Evolutionary conservation across 345 rosid genomes (phyloP), one percentile per base, ranked within the genome.

Genomic region (Durio zibethinus): DNA sequence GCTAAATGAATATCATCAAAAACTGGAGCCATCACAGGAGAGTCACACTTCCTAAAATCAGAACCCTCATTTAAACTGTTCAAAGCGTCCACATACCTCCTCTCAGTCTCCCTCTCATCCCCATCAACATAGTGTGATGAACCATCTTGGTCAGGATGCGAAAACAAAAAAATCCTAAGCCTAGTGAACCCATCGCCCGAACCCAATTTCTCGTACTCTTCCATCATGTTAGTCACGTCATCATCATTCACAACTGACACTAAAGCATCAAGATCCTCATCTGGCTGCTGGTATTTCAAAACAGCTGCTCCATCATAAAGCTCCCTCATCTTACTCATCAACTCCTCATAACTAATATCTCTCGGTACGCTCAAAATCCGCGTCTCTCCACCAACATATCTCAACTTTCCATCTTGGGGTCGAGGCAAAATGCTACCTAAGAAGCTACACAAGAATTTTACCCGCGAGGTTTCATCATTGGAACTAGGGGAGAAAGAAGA

Each of bases 221-320:
- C 99, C 99, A 96, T 93, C 98, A 96, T 92, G 72, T 96, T 93
- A 6, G 81, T 91, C 71, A 93, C 97, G 81, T 96, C 98, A 35
- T 96, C 99, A 76, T 93, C 95, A 76, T 96, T 96, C 72, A 96
- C 97, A 40, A 96, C 97, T 0, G 99, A 93, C 2, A 96, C 99
- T 74, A 96, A 76, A 31, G 98, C 99, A 86, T 96, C 99, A 23
- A 96, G 95, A 91, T 96, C 99, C 87, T 96, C 99, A 78, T 96
- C 99, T 31, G 99, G 97, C 76, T 96, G 99, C 83, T 93, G 97
- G 60, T 96, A 96, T 79, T 96, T 96, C 87, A 96, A 86, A 59
- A 93, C 86, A 0, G 88, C 84, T 0, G 88, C 98, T 54, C 88
- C 95, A 1, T 92, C 97, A 77, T 89, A 92, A 76, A 96, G 90